Percentiles rank a stretch among this genome's conserved stretches.
Evolutionary conservation across 2,329 filamentous ascomycete genomes (phyloP).

Genomic region (Nigrospora oryzae): DNA sequence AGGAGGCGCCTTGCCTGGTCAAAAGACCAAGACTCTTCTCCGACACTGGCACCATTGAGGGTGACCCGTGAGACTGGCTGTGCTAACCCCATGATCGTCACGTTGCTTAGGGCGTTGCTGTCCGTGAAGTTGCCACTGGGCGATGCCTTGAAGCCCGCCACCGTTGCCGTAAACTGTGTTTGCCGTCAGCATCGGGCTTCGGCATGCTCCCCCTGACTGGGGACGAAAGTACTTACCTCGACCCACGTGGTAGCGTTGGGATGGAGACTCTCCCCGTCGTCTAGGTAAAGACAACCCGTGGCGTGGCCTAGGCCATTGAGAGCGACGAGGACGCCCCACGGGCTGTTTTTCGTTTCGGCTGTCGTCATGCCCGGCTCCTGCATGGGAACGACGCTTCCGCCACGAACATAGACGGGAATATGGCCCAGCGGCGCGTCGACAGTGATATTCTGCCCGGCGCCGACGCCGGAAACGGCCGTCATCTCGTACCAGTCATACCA

Average conservation of each 20-base stretch:
- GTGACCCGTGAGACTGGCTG: slow-evolving; percentile 31
- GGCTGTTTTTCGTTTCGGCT: slow-evolving; percentile 48
- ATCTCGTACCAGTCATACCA: slow-evolving; percentile 83
- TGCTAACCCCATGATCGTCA: slow-evolving; percentile 53
- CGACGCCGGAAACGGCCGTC: slow-evolving; percentile 32
- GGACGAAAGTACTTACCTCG: slow-evolving; percentile 21
- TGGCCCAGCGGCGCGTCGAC: slow-evolving; percentile 46
- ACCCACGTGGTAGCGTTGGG: slow-evolving; percentile 49
- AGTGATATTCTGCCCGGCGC: slow-evolving; percentile 28
- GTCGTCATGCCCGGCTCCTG: slow-evolving; percentile 65
- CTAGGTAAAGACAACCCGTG: slow-evolving; percentile 57
- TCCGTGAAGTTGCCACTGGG: slow-evolving; percentile 46
- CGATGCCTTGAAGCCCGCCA: slow-evolving; percentile 35
- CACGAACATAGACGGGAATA: slow-evolving; percentile 64
- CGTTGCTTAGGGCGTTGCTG: slow-evolving; percentile 47
- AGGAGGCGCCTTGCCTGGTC: neutral
- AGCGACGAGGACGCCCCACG: slow-evolving; percentile 60
- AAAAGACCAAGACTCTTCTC: slow-evolving; percentile 3
- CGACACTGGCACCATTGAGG: slow-evolving; percentile 40
- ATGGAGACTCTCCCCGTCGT: slow-evolving; percentile 62
- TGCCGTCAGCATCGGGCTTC: no score
- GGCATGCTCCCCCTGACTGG: no score
- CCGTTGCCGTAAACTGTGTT: slow-evolving; percentile 29
- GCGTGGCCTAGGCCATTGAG: slow-evolving; percentile 47
- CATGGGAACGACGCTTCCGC: slow-evolving; percentile 57